Evolutionary conservation across 345 rosid species (phyloP).

Genomic region (Populus simonii): DNA sequence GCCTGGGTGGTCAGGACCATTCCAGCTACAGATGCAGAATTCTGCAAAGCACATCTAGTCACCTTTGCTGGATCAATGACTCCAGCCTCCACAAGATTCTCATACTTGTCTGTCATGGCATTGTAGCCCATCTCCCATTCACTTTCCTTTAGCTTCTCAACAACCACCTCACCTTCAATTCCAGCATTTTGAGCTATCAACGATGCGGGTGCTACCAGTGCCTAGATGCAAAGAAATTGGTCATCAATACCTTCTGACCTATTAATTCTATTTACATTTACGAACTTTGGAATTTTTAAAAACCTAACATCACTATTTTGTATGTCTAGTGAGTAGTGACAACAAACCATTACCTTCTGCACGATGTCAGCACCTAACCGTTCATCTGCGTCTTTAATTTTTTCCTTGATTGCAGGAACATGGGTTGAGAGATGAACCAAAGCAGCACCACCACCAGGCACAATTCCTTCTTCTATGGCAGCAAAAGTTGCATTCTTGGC

Average conservation of each 20-base stretch:
- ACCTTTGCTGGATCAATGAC: constrained; percentile 97
- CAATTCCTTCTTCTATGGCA: constrained; percentile 97
- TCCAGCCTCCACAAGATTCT: constrained; percentile 84
- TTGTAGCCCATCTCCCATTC: constrained; percentile 97
- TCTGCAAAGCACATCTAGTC: constrained; percentile 87
- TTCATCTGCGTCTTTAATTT: constrained; percentile 73
- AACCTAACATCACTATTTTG: not conserved
- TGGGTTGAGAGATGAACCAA: constrained; percentile 71
- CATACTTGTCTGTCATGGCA: constrained; percentile 83
- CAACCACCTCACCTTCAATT: constrained; percentile 92
- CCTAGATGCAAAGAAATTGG: constrained; percentile 36
- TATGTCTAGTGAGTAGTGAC: not conserved
- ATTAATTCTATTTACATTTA: not conserved
- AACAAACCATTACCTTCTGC: constrained; percentile 58
- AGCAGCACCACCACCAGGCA: constrained; percentile 96
- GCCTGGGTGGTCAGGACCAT: constrained; percentile 99
- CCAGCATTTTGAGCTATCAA: constrained; percentile 96
- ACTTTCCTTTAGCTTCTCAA: constrained; percentile 64
- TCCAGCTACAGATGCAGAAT: constrained; percentile 92
- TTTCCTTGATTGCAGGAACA: constrained; percentile 76
- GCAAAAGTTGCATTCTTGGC: constrained; percentile 98
- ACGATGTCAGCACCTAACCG: constrained; percentile 91
- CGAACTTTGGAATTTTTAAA: too few relatives aligned
- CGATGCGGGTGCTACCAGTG: constrained; percentile 80
- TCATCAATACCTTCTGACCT: not conserved